Percentiles rank a stretch among this genome's conserved stretches.
Evolutionary conservation across 768 basidiomycete genomes (phyloP).

Genomic region (Auricularia sp.): DNA sequence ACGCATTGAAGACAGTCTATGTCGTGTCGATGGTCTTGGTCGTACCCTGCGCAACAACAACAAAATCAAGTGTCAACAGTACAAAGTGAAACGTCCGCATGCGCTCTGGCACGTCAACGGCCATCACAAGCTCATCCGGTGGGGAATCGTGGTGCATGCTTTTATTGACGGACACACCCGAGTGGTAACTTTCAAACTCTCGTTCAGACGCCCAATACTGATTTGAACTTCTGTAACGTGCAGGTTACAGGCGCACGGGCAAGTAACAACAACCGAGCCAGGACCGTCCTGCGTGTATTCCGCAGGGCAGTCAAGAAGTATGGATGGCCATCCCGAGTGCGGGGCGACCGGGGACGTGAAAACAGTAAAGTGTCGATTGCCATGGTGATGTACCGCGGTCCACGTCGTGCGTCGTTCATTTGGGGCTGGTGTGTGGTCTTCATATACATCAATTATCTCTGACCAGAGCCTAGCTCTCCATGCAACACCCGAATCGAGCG

Average conservation of each 20-base stretch:
- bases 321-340: slow-evolving; percentile 20
- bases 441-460: neutral
- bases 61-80: slow-evolving; percentile 19
- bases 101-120: slow-evolving; percentile 10
- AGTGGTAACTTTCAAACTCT: neutral
- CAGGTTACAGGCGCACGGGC: slow-evolving; percentile 17
- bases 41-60: slow-evolving; percentile 15
- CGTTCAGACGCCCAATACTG: slow-evolving; percentile 1
- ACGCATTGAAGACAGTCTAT: slow-evolving; percentile 16
- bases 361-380: slow-evolving; percentile 24
- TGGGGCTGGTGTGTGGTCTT: slow-evolving; percentile 19
- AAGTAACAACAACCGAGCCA: slow-evolving; percentile 18
- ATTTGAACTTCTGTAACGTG: neutral
- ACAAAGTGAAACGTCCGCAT: slow-evolving; percentile 27
- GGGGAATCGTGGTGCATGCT: slow-evolving; percentile 8
- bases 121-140: neutral
- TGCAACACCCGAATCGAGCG: slow-evolving; percentile 13
- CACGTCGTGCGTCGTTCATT: slow-evolving; percentile 21
- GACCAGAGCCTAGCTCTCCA: slow-evolving; percentile 7
- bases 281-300: slow-evolving; percentile 19
- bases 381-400: slow-evolving; percentile 27
- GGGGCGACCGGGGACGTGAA: slow-evolving; percentile 27
- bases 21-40: slow-evolving; percentile 16
- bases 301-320: slow-evolving; percentile 8
- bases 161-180: slow-evolving; percentile 9